Evolutionary conservation across 164 flowering plant species (phyloP).

Genomic region (Aristolochia fimbriata): DNA sequence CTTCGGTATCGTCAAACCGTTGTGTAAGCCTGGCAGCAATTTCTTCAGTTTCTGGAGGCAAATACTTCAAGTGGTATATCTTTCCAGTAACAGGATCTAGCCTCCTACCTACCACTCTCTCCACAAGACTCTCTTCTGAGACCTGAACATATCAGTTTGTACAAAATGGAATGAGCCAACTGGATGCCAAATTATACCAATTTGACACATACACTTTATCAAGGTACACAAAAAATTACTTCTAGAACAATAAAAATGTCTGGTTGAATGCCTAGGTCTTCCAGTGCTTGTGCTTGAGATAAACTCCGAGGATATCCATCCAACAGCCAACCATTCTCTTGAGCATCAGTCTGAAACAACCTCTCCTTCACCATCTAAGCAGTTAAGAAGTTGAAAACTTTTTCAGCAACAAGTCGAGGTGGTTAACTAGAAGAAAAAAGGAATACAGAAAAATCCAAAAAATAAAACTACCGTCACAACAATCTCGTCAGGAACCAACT

Average conservation of each 20-base stretch:
- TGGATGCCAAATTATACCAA: background rate
- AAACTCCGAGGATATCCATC: slow-evolving; percentile 96
- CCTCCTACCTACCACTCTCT: slow-evolving; percentile 95
- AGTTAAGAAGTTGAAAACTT: slow-evolving; percentile 10
- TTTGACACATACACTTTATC: background rate
- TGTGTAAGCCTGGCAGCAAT: slow-evolving; percentile 88
- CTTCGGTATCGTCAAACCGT: slow-evolving; percentile 97
- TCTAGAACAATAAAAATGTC: slow-evolving; percentile 85
- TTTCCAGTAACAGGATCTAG: slow-evolving; percentile 93
- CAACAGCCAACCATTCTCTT: slow-evolving; percentile 89
- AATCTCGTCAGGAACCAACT: slow-evolving; percentile 72
- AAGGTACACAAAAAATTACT: slow-evolving; percentile 28
- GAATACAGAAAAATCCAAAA: slow-evolving; percentile 1
- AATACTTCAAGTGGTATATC: slow-evolving; percentile 89
- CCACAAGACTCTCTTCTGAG: slow-evolving; percentile 83
- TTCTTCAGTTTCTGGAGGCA: slow-evolving; percentile 92
- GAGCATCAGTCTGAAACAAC: slow-evolving; percentile 56
- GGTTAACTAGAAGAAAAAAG: slow-evolving; percentile 4
- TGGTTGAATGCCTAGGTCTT: slow-evolving; percentile 61
- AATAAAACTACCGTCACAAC: slow-evolving; percentile 66
- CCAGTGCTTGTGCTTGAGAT: slow-evolving; percentile 85
- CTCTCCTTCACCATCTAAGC: slow-evolving; percentile 95
- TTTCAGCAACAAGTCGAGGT: slow-evolving; percentile 2
- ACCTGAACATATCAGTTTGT: slow-evolving; percentile 38
- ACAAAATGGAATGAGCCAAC: background rate